Evolutionary conservation across 2,329 filamentous ascomycete species (phyloP).

Genomic region (Aulographum hederae): DNA sequence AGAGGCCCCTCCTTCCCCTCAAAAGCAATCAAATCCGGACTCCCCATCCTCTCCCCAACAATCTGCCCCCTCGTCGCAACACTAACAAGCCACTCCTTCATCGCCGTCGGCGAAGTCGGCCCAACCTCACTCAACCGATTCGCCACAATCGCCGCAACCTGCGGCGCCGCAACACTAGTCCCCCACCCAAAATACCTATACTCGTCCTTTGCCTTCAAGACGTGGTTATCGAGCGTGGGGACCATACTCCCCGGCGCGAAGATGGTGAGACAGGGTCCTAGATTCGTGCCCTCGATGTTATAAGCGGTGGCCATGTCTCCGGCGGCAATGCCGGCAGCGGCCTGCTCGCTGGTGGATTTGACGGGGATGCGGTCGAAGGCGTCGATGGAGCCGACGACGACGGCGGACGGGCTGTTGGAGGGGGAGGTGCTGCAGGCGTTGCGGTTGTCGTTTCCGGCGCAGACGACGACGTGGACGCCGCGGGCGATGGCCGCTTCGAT

Average conservation of each 20-base stretch:
- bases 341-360: neutral
- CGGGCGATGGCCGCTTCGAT: constrained; percentile 1
- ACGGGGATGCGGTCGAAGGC: constrained; percentile 2
- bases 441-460: constrained; percentile 3
- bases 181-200: constrained; percentile 4
- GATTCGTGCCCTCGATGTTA: constrained; percentile 4
- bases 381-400: constrained; percentile 3
- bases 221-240: constrained; percentile 2
- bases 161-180: constrained; percentile 4
- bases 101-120: constrained; percentile 1
- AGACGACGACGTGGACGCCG: constrained; percentile 4
- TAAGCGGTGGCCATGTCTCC: too few species aligned
- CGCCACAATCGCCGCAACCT: constrained; percentile 4
- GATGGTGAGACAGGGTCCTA: constrained; percentile 3
- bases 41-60: constrained; percentile 2
- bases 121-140: constrained; percentile 3
- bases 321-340: too few species aligned
- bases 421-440: constrained; percentile 3
- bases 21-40: constrained; percentile 4
- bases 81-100: constrained; percentile 2
- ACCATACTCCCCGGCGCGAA: constrained; percentile 3
- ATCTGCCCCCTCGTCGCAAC: constrained; percentile 4
- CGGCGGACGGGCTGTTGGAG: constrained; percentile 1
- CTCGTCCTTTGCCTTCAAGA: neutral
- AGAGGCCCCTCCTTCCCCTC: too few species aligned